Percentiles rank a stretch among this genome's conserved stretches.
These are phyloP conservation scores for Amniculicola lignicola DNA, from an alignment of 495 filamentous ascomycete genomes.

Conservation along the genomic window DNA sequence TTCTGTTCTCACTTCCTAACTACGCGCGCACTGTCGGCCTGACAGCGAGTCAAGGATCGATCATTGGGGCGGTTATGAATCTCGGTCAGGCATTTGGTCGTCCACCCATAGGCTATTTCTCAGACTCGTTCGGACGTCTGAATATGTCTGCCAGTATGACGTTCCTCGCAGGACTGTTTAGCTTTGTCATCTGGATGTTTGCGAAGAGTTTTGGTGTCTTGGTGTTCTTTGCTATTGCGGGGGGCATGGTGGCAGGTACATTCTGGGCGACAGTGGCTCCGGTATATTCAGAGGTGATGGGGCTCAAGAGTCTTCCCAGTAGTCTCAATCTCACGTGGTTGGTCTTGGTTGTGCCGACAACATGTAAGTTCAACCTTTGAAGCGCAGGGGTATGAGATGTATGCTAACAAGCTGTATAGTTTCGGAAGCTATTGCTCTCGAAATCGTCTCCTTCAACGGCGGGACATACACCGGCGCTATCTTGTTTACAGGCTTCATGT, in stretches of 20 bases:
- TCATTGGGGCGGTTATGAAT: constrained; percentile 71
- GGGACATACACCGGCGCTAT: constrained; percentile 60
- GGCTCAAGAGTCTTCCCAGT: constrained; percentile 66
- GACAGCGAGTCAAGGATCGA: constrained; percentile 60
- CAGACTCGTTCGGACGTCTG: constrained; percentile 64
- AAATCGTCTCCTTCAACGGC: constrained; percentile 51
- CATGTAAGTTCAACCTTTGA: constrained; percentile 43
- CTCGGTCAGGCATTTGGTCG: constrained; percentile 62
- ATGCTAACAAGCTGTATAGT: constrained; percentile 39
- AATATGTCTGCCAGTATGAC: constrained; percentile 64
- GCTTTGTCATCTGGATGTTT: constrained; percentile 68
- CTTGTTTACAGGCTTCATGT: constrained; percentile 65
- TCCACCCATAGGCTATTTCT: constrained; percentile 64
- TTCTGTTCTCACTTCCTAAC: constrained; percentile 69
- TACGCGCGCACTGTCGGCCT: constrained; percentile 65
- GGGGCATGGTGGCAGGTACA: constrained; percentile 67
- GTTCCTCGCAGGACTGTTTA: constrained; percentile 55
- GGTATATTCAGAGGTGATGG: constrained; percentile 74
- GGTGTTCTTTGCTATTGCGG: constrained; percentile 67
- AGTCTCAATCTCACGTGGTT: constrained; percentile 76
- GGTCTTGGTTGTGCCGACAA: constrained; percentile 66
- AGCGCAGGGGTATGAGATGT: constrained; percentile 1
- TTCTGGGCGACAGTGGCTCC: constrained; percentile 71
- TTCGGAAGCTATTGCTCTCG: constrained; percentile 71
- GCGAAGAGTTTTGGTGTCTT: constrained; percentile 63